Percentiles rank a stretch among this genome's conserved stretches.
Conservation (phyloP, 192 early-diverging fungal genomes). For the Obelidium mucronatum region DNA sequence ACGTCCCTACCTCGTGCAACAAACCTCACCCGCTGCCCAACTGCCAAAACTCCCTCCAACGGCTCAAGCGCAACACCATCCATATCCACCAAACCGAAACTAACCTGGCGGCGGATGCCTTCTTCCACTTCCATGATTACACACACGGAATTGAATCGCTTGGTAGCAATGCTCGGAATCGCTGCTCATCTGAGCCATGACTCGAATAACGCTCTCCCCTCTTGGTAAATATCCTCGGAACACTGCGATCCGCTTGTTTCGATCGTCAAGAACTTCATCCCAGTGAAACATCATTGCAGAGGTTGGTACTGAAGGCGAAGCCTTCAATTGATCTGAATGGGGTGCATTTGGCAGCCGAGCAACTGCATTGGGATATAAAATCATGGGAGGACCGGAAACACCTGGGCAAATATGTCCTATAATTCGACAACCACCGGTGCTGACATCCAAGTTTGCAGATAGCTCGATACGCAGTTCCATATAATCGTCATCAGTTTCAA, state of each 20-base stretch:
- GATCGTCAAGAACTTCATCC: too few relatives aligned
- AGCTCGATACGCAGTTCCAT: constrained; percentile 7
- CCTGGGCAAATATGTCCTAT: neutral
- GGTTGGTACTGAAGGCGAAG: neutral
- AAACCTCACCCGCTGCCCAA: neutral
- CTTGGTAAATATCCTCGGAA: neutral
- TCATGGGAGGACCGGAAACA: neutral
- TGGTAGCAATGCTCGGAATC: neutral
- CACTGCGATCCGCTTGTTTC: neutral
- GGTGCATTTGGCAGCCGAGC: neutral
- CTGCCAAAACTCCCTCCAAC: neutral
- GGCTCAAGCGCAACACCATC: neutral
- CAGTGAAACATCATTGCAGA: neutral
- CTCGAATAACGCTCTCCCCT: neutral
- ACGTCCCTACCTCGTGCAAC: neutral
- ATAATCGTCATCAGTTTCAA: constrained; percentile 13
- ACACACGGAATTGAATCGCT: neutral
- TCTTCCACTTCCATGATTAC: neutral
- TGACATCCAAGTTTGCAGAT: neutral
- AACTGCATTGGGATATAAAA: neutral
- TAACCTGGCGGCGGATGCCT: neutral
- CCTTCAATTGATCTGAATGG: neutral
- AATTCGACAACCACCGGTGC: neutral
- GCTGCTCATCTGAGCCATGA: neutral
- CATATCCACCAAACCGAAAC: neutral